Percentiles rank a stretch among this genome's conserved stretches.
phyloP scores from a whole-genome alignment of 768 basidiomycete genomes.

The Suillus tomentosus region DNA sequence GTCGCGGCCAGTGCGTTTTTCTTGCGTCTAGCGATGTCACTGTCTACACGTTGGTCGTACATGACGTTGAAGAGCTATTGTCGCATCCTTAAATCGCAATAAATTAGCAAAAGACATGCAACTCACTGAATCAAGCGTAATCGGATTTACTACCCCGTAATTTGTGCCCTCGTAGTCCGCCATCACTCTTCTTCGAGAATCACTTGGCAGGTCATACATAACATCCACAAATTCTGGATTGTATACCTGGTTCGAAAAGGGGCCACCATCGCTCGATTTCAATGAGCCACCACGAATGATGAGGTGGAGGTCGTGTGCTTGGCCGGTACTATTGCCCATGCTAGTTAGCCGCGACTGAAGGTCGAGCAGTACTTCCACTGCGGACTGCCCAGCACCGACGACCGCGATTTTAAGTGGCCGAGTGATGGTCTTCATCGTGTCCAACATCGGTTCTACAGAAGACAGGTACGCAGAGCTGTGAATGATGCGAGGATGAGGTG shows the following conservation, averaged over 20 bases:
- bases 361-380: slow-evolving; percentile 49
- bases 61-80: slow-evolving; percentile 49
- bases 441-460: slow-evolving; percentile 39
- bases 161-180: slow-evolving; percentile 52
- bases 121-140: slow-evolving; percentile 44
- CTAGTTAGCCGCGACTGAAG: slow-evolving; percentile 40
- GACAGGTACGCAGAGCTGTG: slow-evolving; percentile 48
- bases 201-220: slow-evolving; percentile 41
- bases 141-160: slow-evolving; percentile 54
- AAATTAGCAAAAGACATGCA: not conserved
- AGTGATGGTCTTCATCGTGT: slow-evolving; percentile 23
- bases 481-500: slow-evolving; percentile 38
- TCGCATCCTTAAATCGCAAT: slow-evolving; percentile 5
- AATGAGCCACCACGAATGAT: slow-evolving; percentile 52
- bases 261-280: slow-evolving; percentile 54
- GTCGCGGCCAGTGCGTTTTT: slow-evolving; percentile 13
- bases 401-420: slow-evolving; percentile 44
- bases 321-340: slow-evolving; percentile 27
- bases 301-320: slow-evolving; percentile 47
- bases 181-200: slow-evolving; percentile 38
- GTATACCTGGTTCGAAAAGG: slow-evolving; percentile 57
- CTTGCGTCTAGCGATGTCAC: slow-evolving; percentile 41
- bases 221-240: slow-evolving; percentile 47
- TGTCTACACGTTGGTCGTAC: slow-evolving; percentile 51
- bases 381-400: slow-evolving; percentile 50